phyloP scores from a whole-genome alignment of 768 basidiomycete species.

The Rhodotorula kratochvilovae region DNA sequence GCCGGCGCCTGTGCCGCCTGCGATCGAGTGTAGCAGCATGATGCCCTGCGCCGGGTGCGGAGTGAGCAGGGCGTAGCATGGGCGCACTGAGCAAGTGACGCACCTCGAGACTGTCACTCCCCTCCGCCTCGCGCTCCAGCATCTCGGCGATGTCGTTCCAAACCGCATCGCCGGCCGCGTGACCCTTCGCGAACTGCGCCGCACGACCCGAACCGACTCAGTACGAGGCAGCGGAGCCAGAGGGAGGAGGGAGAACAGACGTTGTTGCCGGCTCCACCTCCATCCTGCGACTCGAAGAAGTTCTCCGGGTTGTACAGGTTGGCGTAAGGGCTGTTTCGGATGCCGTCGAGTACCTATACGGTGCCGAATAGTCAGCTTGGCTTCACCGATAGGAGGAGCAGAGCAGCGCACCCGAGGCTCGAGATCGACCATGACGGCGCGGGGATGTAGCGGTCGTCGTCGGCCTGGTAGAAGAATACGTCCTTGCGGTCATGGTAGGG shows the following conservation, averaged over 20 bases:
- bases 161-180: constrained; percentile 77
- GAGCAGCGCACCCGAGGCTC: constrained; percentile 76
- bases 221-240: too few relatives aligned
- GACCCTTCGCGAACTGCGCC: constrained; percentile 74
- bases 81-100: constrained; percentile 35
- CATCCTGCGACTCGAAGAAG: constrained; percentile 90
- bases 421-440: constrained; percentile 90
- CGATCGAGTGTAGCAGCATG: constrained; percentile 98
- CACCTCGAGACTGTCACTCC: constrained; percentile 93
- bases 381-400: background rate
- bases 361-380: too few relatives aligned
- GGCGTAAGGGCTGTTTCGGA: constrained; percentile 71
- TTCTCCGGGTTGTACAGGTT: constrained; percentile 95
- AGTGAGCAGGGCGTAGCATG: background rate
- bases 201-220: background rate
- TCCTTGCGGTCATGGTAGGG: constrained; percentile 73
- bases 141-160: constrained; percentile 99
- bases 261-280: constrained; percentile 98
- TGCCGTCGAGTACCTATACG: constrained; percentile 95
- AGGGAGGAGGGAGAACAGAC: constrained; percentile 45
- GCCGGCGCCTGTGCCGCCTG: constrained; percentile 96
- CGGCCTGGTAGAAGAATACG: constrained; percentile 99
- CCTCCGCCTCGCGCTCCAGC: constrained; percentile 96
- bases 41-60: constrained; percentile 64
- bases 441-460: constrained; percentile 99